Evolutionary conservation across 2,329 filamentous ascomycete genomes (phyloP).

Genomic region (Phialophora tarda): DNA sequence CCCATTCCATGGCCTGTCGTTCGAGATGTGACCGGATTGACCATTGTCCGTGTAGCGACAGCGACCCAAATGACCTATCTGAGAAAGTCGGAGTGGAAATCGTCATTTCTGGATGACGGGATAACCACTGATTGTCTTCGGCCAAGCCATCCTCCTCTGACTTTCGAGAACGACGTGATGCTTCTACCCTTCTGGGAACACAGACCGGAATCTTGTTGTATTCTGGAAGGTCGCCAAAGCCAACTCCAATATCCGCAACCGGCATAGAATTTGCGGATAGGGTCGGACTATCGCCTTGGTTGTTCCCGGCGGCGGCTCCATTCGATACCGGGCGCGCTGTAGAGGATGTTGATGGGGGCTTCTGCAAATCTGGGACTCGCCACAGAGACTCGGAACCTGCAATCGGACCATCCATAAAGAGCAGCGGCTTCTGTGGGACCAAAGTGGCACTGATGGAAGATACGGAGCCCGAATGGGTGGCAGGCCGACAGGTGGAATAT

Average conservation of each 20-base stretch:
- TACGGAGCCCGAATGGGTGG: conserved; percentile 21
- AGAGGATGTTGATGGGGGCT: conserved; percentile 22
- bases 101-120: conserved; percentile 7
- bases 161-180: not conserved
- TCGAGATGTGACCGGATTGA: conserved; percentile 28
- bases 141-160: not conserved
- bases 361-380: conserved; percentile 1
- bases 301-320: conserved; percentile 1
- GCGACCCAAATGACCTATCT: conserved; percentile 26
- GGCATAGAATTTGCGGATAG: not conserved
- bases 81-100: conserved; percentile 20
- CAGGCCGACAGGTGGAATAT: conserved; percentile 23
- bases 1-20: conserved; percentile 21
- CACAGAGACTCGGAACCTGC: conserved; percentile 15
- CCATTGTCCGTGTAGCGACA: conserved; percentile 24
- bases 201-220: conserved; percentile 31
- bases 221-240: conserved; percentile 24
- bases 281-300: not conserved
- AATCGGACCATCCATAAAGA: conserved; percentile 26
- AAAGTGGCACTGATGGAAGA: conserved; percentile 21
- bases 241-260: conserved; percentile 20
- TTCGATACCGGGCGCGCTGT: conserved; percentile 22
- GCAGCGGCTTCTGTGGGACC: conserved; percentile 10
- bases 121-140: conserved; percentile 4
- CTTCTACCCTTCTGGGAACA: conserved; percentile 25